Evolutionary conservation across 2,329 filamentous ascomycete genomes (phyloP), one percentile per base, ranked within the genome.

Genomic region (Thyridium curvatum): DNA sequence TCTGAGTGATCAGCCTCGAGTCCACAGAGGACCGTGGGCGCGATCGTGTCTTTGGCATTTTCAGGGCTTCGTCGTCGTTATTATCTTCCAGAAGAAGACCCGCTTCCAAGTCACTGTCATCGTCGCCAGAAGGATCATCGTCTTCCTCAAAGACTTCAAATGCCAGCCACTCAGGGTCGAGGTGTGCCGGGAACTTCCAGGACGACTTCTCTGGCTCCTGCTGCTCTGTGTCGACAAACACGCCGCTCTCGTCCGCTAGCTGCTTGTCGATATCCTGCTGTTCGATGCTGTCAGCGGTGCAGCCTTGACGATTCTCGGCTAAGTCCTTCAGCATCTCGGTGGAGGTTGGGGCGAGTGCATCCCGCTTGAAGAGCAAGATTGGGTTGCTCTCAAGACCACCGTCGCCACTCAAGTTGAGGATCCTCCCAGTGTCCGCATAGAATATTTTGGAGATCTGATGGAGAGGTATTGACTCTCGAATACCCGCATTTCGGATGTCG

Each of bases 81-180:
- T 45, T 45, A 4, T 44, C 40, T n/a, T n/a, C n/a, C n/a, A n/a
- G n/a, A n/a, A n/a, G n/a, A n/a, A n/a, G n/a, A n/a, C n/a, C n/a
- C 32, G 31, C 36, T 12, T n/a, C n/a, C n/a, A n/a, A n/a, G 12
- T 42, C 37, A 33, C 38, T 30, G 14, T 64, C 38, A 8, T 52
- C 45, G 7, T 53, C 52, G 3, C 47, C 50, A 2, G 47, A 42
- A 30, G 77, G 73, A 2, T 76, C 73, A 1, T 70, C 53, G 4
- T 79, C 71, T 50, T 86, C 81, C 13, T 77, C 74, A 54, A 83
- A 93, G 1, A 95, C 86, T 55, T 95, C 88, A 13, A 96, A 78
- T 0, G 90, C 90, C 47, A 95, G 77, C 90, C 90, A 96, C 59
- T 94, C 90, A 0, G 84, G 80, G 49, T 95, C 90, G 0, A 95